These are phyloP conservation scores for Teunomyces atbi DNA, from an alignment of 805 yeast genomes.

Conservation along the genomic window DNA sequence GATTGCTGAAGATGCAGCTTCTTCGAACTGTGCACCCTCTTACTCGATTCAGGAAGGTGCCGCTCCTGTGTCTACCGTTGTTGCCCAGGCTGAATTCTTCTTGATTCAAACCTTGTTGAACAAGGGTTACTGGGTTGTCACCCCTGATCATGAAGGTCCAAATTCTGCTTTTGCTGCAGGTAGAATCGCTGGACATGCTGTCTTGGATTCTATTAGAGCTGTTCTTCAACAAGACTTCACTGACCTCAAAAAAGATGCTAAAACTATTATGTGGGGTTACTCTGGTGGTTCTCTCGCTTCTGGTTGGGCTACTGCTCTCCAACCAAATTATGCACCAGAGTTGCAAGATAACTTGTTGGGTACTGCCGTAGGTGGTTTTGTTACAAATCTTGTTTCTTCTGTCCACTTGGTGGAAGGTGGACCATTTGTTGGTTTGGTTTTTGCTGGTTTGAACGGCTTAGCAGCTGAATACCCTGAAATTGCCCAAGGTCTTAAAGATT, in stretches of 20 bases:
- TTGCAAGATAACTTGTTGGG: slow-evolving; percentile 19
- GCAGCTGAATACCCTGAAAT: slow-evolving; percentile 28
- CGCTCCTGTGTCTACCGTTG: slow-evolving; percentile 7
- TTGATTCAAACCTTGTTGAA: slow-evolving; percentile 13
- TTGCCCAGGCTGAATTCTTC: slow-evolving; percentile 14
- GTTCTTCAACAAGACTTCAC: slow-evolving; percentile 11
- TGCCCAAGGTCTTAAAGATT: slow-evolving; percentile 1
- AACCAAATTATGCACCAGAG: slow-evolving; percentile 24
- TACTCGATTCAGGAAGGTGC: slow-evolving; percentile 10
- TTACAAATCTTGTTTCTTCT: slow-evolving; percentile 28
- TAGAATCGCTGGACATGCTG: slow-evolving; percentile 17
- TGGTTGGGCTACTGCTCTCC: slow-evolving; percentile 23
- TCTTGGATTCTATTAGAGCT: slow-evolving; percentile 19
- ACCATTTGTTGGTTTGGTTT: slow-evolving; percentile 26
- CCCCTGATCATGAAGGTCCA: slow-evolving; percentile 22
- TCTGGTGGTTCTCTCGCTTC: slow-evolving; percentile 26
- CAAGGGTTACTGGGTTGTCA: slow-evolving; percentile 18
- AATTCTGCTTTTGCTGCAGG: slow-evolving; percentile 19
- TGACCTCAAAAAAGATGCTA: slow-evolving; percentile 15
- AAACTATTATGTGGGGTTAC: slow-evolving; percentile 21
- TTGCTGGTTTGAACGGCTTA: slow-evolving; percentile 29
- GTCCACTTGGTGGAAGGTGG: slow-evolving; percentile 22
- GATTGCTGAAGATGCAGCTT: slow-evolving; percentile 19
- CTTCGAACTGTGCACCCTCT: slow-evolving; percentile 19
- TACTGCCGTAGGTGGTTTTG: slow-evolving; percentile 36